Percentiles rank a stretch among this genome's conserved stretches.
phyloP scores from a whole-genome alignment of 208 protist species.

The Trypanosoma scelopori region DNA sequence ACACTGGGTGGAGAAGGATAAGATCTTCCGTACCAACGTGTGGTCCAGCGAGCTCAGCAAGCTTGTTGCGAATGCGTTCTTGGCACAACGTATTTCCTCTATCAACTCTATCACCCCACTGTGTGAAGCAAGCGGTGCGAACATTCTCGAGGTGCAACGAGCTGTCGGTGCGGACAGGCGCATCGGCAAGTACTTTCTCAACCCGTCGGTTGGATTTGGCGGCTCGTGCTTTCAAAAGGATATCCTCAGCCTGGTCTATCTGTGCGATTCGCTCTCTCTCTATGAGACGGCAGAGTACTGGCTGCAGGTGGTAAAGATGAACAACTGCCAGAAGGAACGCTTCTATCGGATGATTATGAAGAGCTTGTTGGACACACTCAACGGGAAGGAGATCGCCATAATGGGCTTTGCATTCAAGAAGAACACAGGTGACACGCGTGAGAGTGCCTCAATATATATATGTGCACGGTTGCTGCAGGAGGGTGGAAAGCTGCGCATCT shows the following conservation, averaged over 20 bases:
- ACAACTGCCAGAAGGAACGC: constrained; percentile 95
- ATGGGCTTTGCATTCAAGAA: constrained; percentile 98
- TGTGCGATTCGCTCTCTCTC: constrained; percentile 91
- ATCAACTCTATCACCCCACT: constrained; percentile 96
- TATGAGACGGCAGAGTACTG: constrained; percentile 96
- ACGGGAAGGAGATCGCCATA: constrained; percentile 92
- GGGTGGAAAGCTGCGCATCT: constrained; percentile 90
- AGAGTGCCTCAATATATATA: constrained; percentile 93
- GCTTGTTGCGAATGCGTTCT: constrained; percentile 96
- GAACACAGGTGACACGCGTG: constrained; percentile 96
- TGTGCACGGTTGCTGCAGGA: constrained; percentile 86
- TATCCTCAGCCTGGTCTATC: constrained; percentile 97
- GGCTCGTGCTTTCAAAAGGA: constrained; percentile 98
- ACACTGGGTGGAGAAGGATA: constrained; percentile 89
- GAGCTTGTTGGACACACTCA: constrained; percentile 92
- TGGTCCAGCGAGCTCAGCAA: constrained; percentile 98
- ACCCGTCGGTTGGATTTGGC: constrained; percentile 91
- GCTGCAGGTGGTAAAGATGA: constrained; percentile 94
- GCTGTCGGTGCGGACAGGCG: constrained; percentile 89
- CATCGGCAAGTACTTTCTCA: constrained; percentile 94
- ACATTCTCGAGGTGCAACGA: constrained; percentile 76
- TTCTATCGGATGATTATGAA: constrained; percentile 91
- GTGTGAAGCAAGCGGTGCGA: constrained; percentile 91
- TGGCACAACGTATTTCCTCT: constrained; percentile 97
- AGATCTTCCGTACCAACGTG: constrained; percentile 94